These are phyloP conservation scores for Syncephalastrum racemosum DNA, from an alignment of 371 early-diverging fungal species.

Conservation along the genomic window DNA sequence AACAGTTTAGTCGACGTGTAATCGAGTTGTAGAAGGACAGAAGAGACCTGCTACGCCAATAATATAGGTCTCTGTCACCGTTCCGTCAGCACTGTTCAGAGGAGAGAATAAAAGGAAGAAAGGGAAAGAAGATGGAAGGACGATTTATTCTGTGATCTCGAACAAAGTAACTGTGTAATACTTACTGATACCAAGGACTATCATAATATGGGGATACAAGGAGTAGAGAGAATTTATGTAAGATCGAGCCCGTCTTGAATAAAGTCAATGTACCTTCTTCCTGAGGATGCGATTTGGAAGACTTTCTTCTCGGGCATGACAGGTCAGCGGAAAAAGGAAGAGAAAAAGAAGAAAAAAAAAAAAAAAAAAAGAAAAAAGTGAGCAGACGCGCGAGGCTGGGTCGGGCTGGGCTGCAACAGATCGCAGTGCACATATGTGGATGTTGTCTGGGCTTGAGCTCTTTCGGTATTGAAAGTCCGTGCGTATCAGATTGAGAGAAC, in stretches of 20 bases:
- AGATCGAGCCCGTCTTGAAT: not conserved
- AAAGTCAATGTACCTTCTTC: slow-evolving; percentile 33
- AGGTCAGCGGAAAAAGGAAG: not conserved
- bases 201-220: not conserved
- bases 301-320: slow-evolving; percentile 26
- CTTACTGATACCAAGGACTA: slow-evolving; percentile 46
- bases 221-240: not conserved
- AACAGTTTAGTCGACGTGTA: not conserved
- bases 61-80: slow-evolving; percentile 65
- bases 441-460: not conserved
- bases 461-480: not conserved
- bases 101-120: not conserved
- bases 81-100: slow-evolving; percentile 55
- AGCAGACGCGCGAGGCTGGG: too few species aligned
- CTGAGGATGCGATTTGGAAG: slow-evolving; percentile 30
- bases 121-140: not conserved
- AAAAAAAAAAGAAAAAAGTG: not conserved
- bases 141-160: slow-evolving; percentile 2
- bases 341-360: not conserved
- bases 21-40: not conserved
- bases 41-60: slow-evolving; percentile 72
- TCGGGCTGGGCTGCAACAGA: too few species aligned
- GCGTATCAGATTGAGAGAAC: not conserved
- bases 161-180: not conserved
- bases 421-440: not conserved